Percentiles rank a stretch among this genome's conserved stretches.
Evolutionary conservation across 768 basidiomycete genomes (phyloP).

Genomic region (Leucosporidium scottii): DNA sequence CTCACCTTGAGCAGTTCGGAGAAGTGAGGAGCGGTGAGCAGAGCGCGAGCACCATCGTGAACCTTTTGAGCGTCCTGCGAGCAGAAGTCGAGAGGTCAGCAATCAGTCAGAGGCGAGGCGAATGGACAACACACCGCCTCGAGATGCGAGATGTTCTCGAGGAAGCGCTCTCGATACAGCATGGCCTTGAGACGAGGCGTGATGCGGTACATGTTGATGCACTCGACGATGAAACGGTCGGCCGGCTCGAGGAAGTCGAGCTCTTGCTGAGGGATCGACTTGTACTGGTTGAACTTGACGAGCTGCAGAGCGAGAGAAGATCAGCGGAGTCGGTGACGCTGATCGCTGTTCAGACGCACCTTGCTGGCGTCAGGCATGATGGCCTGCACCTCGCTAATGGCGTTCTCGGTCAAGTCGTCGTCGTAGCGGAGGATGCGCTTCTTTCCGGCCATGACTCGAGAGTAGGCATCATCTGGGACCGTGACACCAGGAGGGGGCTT

Average conservation of each 20-base stretch:
- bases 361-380: conserved; percentile 79
- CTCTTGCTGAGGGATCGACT: conserved; percentile 76
- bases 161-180: conserved; percentile 82
- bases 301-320: conserved; percentile 43
- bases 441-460: background rate
- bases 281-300: conserved; percentile 82
- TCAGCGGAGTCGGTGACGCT: background rate
- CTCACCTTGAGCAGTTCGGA: conserved; percentile 79
- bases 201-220: conserved; percentile 88
- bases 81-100: conserved; percentile 4
- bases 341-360: background rate
- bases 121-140: conserved; percentile 57
- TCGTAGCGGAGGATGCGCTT: conserved; percentile 71
- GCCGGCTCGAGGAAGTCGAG: conserved; percentile 83
- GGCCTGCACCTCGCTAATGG: conserved; percentile 78
- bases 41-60: conserved; percentile 66
- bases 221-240: conserved; percentile 91
- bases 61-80: conserved; percentile 70
- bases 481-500: conserved; percentile 16
- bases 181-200: conserved; percentile 87
- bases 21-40: conserved; percentile 76
- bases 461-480: no score
- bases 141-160: conserved; percentile 52
- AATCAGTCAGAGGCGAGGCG: conserved; percentile 1
- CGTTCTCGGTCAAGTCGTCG: conserved; percentile 71